Conservation (phyloP, 2,329 filamentous ascomycete genomes). For the Zelopaecilomyces penicillatus region DNA sequence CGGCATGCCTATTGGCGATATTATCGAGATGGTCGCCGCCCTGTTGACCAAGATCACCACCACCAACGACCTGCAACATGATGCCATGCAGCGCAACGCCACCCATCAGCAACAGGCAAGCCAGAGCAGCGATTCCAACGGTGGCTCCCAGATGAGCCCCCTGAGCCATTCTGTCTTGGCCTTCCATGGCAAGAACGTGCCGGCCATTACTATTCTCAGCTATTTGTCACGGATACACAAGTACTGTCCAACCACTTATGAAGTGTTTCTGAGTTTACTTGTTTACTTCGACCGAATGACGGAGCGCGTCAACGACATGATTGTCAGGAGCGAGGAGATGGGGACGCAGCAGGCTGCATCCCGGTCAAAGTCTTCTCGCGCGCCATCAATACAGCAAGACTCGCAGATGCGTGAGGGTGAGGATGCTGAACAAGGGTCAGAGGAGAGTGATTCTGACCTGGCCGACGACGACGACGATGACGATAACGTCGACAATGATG, state of each 20-base stretch:
- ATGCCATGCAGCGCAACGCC: constrained; percentile 70
- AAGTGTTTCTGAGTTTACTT: constrained; percentile 89
- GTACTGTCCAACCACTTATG: constrained; percentile 97
- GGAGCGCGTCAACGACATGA: constrained; percentile 79
- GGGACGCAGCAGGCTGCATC: constrained; percentile 25
- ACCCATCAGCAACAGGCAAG: constrained; percentile 49
- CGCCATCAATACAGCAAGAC: constrained; percentile 16
- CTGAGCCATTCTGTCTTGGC: constrained; percentile 66
- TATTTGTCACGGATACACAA: constrained; percentile 96
- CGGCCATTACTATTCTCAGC: constrained; percentile 92
- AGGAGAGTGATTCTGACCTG: constrained; percentile 43
- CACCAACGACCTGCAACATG: constrained; percentile 90
- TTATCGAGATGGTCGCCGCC: constrained; percentile 98
- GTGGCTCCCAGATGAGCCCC: constrained; percentile 53
- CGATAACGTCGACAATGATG: constrained; percentile 20
- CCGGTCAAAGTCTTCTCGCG: constrained; percentile 9
- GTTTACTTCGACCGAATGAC: constrained; percentile 99
- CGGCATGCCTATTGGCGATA: constrained; percentile 91
- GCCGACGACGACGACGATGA: constrained; percentile 39
- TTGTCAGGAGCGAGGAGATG: constrained; percentile 57
- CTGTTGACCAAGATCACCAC: constrained; percentile 94
- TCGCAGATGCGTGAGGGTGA: constrained; percentile 20
- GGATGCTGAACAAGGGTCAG: constrained; percentile 20
- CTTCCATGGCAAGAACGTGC: constrained; percentile 97
- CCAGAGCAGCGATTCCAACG: constrained; percentile 34